Evolutionary conservation across 345 rosid genomes (phyloP), one percentile per base, ranked within the genome.

Genomic region (Erysimum cheiranthoides): DNA sequence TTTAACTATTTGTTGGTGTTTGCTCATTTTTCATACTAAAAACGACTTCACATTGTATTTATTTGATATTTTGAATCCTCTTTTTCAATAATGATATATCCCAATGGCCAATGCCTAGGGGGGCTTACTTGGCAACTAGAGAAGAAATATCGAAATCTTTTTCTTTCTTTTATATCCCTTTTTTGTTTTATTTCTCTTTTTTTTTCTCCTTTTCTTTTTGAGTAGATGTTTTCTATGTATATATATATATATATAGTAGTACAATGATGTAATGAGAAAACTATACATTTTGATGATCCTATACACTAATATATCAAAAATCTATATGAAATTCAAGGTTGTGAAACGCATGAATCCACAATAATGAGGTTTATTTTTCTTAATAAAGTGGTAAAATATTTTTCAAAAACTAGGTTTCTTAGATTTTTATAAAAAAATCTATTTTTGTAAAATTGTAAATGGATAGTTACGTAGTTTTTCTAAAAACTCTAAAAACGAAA

Each of bases 11-110:
- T 17, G 10, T 34, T 72, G 51, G 59, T 38, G 35, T n/a, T 51
- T 61, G 25, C 59, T 66, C 34, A 50, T 27, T 73, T 65, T 53
- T 10, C 63, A 9, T 54, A 13, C 64, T 7, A 52, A 73, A 39
- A 40, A 30, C 25, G 43, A 42, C 36, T 63, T 13, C 34, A 40
- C 63, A 40, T 36, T 30, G 43, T 32, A 30, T 64, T 56, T 17
- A 53, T 34, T 43, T 59, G 69, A 30, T 61, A 42, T 59, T 38
- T 39, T 36, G 43, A 67, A 68, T 75, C 28, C 17, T 75, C 68
- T 59, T 75, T 74, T 7, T 13, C 8, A 46, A 74, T 66, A 52
- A 30, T 63, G 77, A 63, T 50, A 61, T 47, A 73, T 54, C 65
- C 39, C 35, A 54, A 34, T 43, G 17, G 57, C 39, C 35, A 54